Conservation (phyloP, 768 basidiomycete genomes). For the Gloeopeniophorella convolvens region DNA sequence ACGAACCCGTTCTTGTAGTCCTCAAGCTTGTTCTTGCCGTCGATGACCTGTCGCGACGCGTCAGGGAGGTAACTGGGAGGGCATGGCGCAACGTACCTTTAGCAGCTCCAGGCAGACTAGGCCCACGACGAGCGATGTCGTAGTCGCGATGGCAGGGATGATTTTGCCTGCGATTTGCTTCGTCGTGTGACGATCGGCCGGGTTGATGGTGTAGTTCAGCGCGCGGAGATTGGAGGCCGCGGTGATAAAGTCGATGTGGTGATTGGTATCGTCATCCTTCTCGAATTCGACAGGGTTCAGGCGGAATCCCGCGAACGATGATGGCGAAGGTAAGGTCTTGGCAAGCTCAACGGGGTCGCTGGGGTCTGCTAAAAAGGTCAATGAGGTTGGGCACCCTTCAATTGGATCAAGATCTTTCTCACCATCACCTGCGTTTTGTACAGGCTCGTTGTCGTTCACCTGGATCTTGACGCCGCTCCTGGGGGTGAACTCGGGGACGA, state of each 20-base stretch:
- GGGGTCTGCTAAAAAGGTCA: slow-evolving; percentile 6
- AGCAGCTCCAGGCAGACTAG: slow-evolving; percentile 94
- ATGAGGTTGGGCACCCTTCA: not conserved
- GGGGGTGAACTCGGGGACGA: slow-evolving; percentile 90
- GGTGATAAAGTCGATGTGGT: slow-evolving; percentile 98
- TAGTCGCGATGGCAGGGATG: slow-evolving; percentile 99
- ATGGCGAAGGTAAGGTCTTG: slow-evolving; percentile 77
- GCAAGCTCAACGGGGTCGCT: slow-evolving; percentile 46
- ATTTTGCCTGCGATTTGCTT: slow-evolving; percentile 99
- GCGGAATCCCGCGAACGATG: slow-evolving; percentile 93
- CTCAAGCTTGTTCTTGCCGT: slow-evolving; percentile 89
- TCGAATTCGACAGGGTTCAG: slow-evolving; percentile 95
- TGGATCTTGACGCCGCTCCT: slow-evolving; percentile 90
- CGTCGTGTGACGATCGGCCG: slow-evolving; percentile 85
- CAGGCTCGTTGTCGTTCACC: slow-evolving; percentile 87
- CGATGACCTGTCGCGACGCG: too few species aligned
- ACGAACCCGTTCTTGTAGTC: slow-evolving; percentile 98
- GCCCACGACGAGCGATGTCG: slow-evolving; percentile 93
- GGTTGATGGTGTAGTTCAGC: slow-evolving; percentile 84
- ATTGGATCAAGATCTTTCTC: slow-evolving; percentile 15
- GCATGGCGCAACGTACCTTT: slow-evolving; percentile 53
- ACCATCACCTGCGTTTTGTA: slow-evolving; percentile 40
- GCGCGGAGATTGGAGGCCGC: slow-evolving; percentile 96
- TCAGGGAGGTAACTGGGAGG: too few species aligned
- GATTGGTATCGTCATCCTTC: slow-evolving; percentile 97